Base-by-base conservation (phyloP, 805 yeast species). In the Sugiyamaella chiloensis region DNA sequence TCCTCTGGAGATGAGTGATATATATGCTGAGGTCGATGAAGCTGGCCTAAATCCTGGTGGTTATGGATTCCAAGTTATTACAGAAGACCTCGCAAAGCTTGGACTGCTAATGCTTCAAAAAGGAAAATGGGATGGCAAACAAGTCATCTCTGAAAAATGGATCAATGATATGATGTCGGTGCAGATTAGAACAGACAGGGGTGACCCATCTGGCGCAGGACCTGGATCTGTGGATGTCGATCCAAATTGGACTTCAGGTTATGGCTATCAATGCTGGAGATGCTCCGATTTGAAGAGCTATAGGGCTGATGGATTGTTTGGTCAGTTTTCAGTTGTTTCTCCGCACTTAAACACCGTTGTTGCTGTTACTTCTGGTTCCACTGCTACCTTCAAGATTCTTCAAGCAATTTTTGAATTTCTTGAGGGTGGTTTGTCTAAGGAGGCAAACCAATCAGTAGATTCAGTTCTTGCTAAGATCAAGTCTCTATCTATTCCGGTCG, bases 291-390 rank as follows among this genome's bases (percentile, higher is more conserved):
- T 37, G 24, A 27, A 27, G 11, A 37, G 40, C 20, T 51, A 24
- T 26, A 26, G 54, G 24, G 52, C 50, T 11, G 54, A 51, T 27
- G 54, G 54, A 5, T 35, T 48, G 30, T 49, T 32, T 29, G 54
- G 52, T 3, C 54, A 51, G 44, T 51, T 40, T 27, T 31, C 41
- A 7, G 27, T 48, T 6, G 51, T 51, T 11, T 14, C 42, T 19
- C 52, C 54, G 9, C 40, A 44, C 9, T 11, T 39, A 6, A 34
- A 45, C 16, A 27, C 45, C 4, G 52, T 51, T 5, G 27, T 51
- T n/a, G 54, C 52, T 4, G 7, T 51, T 6, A 51, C 54, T 5
- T 11, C 42, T 4, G 54, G 52, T 2, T 37, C 43, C n/a, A 19
- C 4, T 12, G 17, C 23, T 4, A 45, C 50, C 9, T 29, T 14